Evolutionary conservation across 306 rosid genomes (phyloP).

Genomic region (Cucumis hystrix): DNA sequence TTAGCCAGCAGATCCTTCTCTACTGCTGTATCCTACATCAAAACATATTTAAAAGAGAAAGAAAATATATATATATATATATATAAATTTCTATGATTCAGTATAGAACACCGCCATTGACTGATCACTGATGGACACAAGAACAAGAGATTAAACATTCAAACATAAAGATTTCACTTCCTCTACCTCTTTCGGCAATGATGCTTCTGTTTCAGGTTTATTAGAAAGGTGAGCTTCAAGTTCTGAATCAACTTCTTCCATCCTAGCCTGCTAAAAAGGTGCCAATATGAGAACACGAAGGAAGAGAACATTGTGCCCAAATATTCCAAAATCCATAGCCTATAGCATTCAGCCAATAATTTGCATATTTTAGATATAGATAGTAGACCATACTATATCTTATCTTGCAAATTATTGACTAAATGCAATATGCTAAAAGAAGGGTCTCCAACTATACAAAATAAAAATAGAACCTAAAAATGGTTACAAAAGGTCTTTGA

Average conservation of each 20-base stretch:
- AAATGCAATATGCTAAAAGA: too few species aligned
- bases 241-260: slow-evolving; percentile 11
- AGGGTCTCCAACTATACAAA: too few species aligned
- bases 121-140: not conserved
- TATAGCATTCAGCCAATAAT: too few species aligned
- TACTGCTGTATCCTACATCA: slow-evolving; percentile 28
- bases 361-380: too few species aligned
- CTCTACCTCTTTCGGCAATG: slow-evolving; percentile 27
- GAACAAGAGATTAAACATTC: slow-evolving; percentile 4
- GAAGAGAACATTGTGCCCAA: not conserved
- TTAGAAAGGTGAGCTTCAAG: slow-evolving; percentile 26
- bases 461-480: too few species aligned
- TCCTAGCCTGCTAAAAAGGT: slow-evolving; percentile 37
- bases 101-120: slow-evolving; percentile 2
- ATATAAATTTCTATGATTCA: not conserved
- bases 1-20: slow-evolving; percentile 26
- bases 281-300: slow-evolving; percentile 16
- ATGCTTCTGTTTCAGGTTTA: slow-evolving; percentile 22
- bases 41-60: not conserved
- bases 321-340: not conserved
- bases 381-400: too few species aligned
- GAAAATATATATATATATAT: not conserved
- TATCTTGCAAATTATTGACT: too few species aligned
- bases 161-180: slow-evolving; percentile 27
- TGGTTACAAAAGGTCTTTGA: too few species aligned